A percentile compares a stretch with the other conserved stretches of the same genome.
These are phyloP conservation scores for Boletus hoseneyae DNA, from an alignment of 1,284 basidiomycete species.

Conservation along the genomic window DNA sequence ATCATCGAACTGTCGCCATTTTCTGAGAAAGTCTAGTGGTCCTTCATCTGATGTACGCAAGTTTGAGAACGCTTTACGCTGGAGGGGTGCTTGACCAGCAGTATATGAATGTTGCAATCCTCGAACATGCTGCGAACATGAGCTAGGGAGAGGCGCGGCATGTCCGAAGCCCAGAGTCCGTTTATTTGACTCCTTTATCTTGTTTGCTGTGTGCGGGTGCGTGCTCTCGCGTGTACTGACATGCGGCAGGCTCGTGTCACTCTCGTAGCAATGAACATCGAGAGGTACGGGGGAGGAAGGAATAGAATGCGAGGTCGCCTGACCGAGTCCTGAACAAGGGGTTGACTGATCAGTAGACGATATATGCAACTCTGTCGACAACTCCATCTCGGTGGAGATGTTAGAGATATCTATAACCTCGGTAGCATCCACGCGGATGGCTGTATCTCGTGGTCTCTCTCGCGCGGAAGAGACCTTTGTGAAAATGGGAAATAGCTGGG, in stretches of 20 bases:
- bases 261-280: neutral
- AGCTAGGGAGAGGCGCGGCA: constrained; percentile 47
- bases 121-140: constrained; percentile 58
- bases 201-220: constrained; percentile 2
- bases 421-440: constrained; percentile 9
- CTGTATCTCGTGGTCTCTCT: constrained; percentile 1
- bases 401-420: constrained; percentile 22
- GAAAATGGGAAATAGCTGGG: constrained; percentile 29
- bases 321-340: constrained; percentile 9
- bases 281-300: constrained; percentile 3
- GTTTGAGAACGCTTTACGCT: constrained; percentile 6
- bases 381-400: constrained; percentile 14
- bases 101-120: constrained; percentile 44
- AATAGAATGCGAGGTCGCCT: constrained; percentile 7
- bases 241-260: constrained; percentile 11
- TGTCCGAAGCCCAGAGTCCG: constrained; percentile 6
- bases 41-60: constrained; percentile 4
- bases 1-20: constrained; percentile 2
- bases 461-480: constrained; percentile 8
- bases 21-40: constrained; percentile 21
- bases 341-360: constrained; percentile 13
- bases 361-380: constrained; percentile 12
- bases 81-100: constrained; percentile 7
- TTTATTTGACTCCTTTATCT: constrained; percentile 3
- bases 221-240: neutral